These are phyloP conservation scores for Clarireedia monteithiana DNA, from an alignment of 2,329 filamentous ascomycete genomes.

Conservation along the genomic window DNA sequence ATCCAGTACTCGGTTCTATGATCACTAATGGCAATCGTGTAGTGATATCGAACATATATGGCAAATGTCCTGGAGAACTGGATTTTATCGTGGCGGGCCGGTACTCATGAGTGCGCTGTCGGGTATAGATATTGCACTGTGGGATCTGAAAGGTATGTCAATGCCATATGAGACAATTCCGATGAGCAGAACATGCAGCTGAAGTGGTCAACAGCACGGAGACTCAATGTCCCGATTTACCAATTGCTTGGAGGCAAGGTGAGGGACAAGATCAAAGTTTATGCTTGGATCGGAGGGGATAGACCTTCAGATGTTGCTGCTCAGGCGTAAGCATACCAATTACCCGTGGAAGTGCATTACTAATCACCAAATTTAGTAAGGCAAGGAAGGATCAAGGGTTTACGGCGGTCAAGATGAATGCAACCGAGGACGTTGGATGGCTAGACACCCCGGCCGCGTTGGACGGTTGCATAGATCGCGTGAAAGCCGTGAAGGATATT, in stretches of 20 bases:
- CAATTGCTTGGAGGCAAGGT: conserved; percentile 70
- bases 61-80: conserved; percentile 63
- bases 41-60: conserved; percentile 76
- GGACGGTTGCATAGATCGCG: conserved; percentile 54
- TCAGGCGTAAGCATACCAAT: conserved; percentile 42
- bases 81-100: conserved; percentile 71
- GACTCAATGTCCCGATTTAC: conserved; percentile 60
- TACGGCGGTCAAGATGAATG: conserved; percentile 70
- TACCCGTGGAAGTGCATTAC: not conserved
- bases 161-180: no score
- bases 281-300: conserved; percentile 74
- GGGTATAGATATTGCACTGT: conserved; percentile 72
- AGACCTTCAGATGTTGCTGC: conserved; percentile 57
- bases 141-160: conserved; percentile 59
- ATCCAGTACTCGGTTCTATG: not conserved
- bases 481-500: conserved; percentile 60
- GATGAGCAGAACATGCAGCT: not conserved
- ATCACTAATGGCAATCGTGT: not conserved
- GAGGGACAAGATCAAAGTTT: conserved; percentile 61
- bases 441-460: conserved; percentile 62
- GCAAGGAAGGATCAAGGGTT: conserved; percentile 54
- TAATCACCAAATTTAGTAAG: conserved; percentile 33
- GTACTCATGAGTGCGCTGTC: conserved; percentile 75
- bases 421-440: conserved; percentile 68
- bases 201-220: conserved; percentile 36